Percentiles rank a stretch among this genome's conserved stretches.
These are phyloP conservation scores for Aegilops umbellulata DNA, from an alignment of 176 grass and related monocot genomes.

Conservation along the genomic window DNA sequence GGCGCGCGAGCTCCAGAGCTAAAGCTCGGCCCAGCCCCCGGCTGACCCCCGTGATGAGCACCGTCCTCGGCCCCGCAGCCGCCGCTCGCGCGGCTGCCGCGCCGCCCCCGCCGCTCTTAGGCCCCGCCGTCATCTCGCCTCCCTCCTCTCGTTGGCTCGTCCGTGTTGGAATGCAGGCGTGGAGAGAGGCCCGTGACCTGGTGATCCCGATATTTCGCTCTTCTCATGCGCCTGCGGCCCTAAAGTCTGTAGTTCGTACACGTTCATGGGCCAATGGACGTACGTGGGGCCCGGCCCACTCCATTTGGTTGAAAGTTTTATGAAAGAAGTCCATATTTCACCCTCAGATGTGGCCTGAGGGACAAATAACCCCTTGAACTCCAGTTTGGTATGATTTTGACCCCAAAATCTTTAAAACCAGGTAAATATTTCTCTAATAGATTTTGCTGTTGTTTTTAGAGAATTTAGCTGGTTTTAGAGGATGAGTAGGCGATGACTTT, in stretches of 20 bases:
- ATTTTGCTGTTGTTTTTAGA: too few species aligned
- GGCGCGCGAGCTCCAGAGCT: slow-evolving; percentile 67
- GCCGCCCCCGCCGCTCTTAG: slow-evolving; percentile 35
- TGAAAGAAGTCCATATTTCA: too few species aligned
- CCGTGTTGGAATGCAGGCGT: not conserved
- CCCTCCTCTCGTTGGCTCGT: not conserved
- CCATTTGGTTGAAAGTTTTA: not conserved
- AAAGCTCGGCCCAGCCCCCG: slow-evolving; percentile 84
- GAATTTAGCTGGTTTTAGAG: too few species aligned
- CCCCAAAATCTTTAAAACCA: too few species aligned
- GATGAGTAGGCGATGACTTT: too few species aligned
- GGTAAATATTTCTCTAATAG: too few species aligned
- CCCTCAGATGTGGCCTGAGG: too few species aligned
- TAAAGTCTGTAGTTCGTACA: not conserved
- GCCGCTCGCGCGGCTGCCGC: slow-evolving; percentile 47
- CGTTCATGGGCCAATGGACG: not conserved
- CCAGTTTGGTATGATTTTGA: too few species aligned
- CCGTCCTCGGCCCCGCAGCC: slow-evolving; percentile 53
- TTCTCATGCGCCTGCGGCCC: not conserved
- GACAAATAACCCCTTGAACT: too few species aligned
- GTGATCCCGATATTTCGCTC: not conserved
- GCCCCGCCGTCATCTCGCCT: slow-evolving; percentile 38
- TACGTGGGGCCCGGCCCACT: not conserved
- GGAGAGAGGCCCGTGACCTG: not conserved
- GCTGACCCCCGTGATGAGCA: slow-evolving; percentile 85